These are phyloP conservation scores for Jamesozyma spencerorum DNA, from an alignment of 805 yeast species.

Conservation along the genomic window DNA sequence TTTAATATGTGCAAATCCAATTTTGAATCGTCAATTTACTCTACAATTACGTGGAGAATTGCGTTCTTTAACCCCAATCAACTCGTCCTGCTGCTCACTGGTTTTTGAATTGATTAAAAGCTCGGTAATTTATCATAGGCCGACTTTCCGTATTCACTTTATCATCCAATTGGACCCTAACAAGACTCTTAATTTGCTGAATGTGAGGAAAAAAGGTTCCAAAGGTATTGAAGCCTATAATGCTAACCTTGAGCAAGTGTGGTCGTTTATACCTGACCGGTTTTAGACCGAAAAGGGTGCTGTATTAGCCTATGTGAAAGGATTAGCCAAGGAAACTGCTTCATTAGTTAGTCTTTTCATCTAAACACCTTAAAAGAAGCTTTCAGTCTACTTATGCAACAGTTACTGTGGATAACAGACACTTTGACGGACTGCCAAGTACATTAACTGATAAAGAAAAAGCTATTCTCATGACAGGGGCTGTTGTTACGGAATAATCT, in stretches of 20 bases:
- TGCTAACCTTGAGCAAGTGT: background rate
- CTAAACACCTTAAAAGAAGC: slow-evolving; percentile 1
- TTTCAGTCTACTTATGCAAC: background rate
- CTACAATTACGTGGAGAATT: background rate
- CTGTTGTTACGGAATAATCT: background rate
- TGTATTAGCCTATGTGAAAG: background rate
- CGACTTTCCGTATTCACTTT: background rate
- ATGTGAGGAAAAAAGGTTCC: background rate
- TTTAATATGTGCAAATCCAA: background rate
- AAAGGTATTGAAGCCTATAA: slow-evolving; percentile 1
- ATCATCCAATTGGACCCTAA: slow-evolving; percentile 1
- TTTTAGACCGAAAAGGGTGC: slow-evolving; percentile 4
- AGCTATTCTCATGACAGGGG: background rate
- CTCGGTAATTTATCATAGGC: background rate
- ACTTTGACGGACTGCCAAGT: background rate
- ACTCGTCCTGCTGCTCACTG: background rate
- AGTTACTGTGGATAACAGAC: background rate
- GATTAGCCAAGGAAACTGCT: background rate
- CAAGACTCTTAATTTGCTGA: slow-evolving; percentile 1
- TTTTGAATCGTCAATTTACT: background rate
- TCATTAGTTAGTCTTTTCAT: background rate
- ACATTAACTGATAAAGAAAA: background rate
- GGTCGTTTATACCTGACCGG: slow-evolving; percentile 3
- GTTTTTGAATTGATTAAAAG: background rate
- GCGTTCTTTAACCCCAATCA: slow-evolving; percentile 1